Conservation (phyloP, 768 basidiomycete genomes). For the Mycena sanguinolenta region DNA sequence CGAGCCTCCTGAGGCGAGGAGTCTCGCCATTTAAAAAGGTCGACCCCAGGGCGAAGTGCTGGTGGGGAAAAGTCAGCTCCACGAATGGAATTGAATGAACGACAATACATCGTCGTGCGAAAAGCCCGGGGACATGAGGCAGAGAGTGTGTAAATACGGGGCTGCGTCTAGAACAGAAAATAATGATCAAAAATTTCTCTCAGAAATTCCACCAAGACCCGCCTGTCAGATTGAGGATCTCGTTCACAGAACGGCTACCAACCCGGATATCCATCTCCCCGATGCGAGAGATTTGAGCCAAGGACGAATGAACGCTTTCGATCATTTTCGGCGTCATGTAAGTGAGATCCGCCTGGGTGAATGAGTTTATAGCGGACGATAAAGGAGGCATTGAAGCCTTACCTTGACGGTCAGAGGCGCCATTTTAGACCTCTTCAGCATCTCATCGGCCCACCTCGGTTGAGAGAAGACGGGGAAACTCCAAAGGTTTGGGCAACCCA, state of each 20-base stretch:
- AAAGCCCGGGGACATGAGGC: conserved; percentile 37
- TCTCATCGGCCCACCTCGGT: conserved; percentile 54
- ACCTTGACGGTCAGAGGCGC: conserved; percentile 49
- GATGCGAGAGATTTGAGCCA: conserved; percentile 51
- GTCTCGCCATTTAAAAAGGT: conserved; percentile 48
- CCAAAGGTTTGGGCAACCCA: conserved; percentile 59
- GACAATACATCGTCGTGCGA: conserved; percentile 28
- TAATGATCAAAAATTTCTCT: background rate
- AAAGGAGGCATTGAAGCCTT: background rate
- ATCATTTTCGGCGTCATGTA: conserved; percentile 45
- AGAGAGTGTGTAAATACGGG: conserved; percentile 50
- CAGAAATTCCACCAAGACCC: background rate
- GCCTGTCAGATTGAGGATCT: conserved; percentile 42
- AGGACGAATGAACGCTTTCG: conserved; percentile 45
- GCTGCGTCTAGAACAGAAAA: conserved; percentile 37
- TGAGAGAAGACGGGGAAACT: conserved; percentile 49
- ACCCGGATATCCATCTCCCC: conserved; percentile 48
- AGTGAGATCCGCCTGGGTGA: conserved; percentile 23
- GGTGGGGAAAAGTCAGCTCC: conserved; percentile 20
- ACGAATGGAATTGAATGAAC: conserved; percentile 10
- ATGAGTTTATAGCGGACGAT: background rate
- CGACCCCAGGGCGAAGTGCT: conserved; percentile 41
- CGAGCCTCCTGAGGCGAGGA: conserved; percentile 51
- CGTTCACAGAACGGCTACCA: conserved; percentile 39
- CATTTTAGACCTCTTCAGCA: conserved; percentile 60